Percentiles rank a stretch among this genome's conserved stretches.
Conservation (phyloP, 805 yeast species). For the Saccharomyces kudriavzevii region DNA sequence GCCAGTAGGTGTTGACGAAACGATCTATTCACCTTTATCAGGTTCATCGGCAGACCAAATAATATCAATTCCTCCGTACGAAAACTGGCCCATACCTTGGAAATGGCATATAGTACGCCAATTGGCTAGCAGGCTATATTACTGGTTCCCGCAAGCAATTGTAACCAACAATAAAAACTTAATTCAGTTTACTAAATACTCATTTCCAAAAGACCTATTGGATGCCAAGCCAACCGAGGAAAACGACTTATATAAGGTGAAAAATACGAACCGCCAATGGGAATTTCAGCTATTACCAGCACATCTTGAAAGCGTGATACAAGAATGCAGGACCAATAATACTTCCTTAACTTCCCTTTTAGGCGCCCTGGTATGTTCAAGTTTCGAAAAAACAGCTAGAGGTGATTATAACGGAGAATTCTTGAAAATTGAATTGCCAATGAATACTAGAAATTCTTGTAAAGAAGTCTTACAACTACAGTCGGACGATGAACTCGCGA, state of each 20-base stretch:
- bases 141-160: slow-evolving; percentile 10
- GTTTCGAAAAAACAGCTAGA: slow-evolving; percentile 1
- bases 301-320: slow-evolving; percentile 9
- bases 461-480: not conserved
- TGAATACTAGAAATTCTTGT: slow-evolving; percentile 3
- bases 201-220: slow-evolving; percentile 11
- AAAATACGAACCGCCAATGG: slow-evolving; percentile 18
- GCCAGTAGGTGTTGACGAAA: not conserved
- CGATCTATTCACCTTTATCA: not conserved
- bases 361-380: slow-evolving; percentile 9
- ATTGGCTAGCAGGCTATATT: slow-evolving; percentile 6
- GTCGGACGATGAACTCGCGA: slow-evolving; percentile 4
- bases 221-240: not conserved
- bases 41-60: not conserved
- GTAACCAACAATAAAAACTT: slow-evolving; percentile 4
- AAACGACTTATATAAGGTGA: slow-evolving; percentile 5
- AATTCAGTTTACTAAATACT: slow-evolving; percentile 15
- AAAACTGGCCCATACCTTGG: slow-evolving; percentile 18
- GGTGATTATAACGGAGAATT: slow-evolving; percentile 6
- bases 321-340: slow-evolving; percentile 14
- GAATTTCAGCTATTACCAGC: slow-evolving; percentile 8
- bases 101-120: slow-evolving; percentile 9
- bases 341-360: slow-evolving; percentile 21
- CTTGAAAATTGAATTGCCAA: slow-evolving; percentile 8
- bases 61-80: slow-evolving; percentile 8